Evolutionary conservation across 176 grass and related monocot species (phyloP), one percentile per base, ranked within the genome.

Genomic region (Lolium perenne): DNA sequence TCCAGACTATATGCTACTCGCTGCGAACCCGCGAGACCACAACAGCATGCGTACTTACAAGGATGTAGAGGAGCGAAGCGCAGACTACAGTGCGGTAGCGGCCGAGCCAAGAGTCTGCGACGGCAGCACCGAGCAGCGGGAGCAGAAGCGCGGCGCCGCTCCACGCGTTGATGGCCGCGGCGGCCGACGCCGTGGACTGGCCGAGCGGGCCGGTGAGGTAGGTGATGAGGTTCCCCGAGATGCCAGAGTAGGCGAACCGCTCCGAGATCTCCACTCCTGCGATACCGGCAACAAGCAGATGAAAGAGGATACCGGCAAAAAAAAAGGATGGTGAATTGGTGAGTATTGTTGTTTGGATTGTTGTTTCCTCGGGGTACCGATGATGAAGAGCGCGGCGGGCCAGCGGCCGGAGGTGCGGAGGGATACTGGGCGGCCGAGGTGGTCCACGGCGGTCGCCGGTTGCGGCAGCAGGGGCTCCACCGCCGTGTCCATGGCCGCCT

Each of bases 91-190:
- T 87, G 22, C 89, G 82, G 82, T 94, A 94, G 0, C 92, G 84
- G 20, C 94, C 92, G 29, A 97, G 81, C 83, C 84, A 97, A 2
- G 91, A 92, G 47, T 97, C 94, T 20, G 94, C 92, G 60, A 90
- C 17, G 32, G 79, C 55, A 15, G 92, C 90, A 6, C 88, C 92
- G 41, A 97, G 64, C 62, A 97, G 69, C 47, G 92, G 86, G 49
- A 94, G 83, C 41, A 94, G 73, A 22, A 81, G 83, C 2, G 80
- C 48, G 22, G 3, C 60, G 26, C 90, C 88, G 26, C 38, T 59
- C 94, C 88, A 97, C 11, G 75, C 68, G 82, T 90, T 97, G 58
- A 89, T 46, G 20, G 89, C 80, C 12, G 89, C 87, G 17, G 94
- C 91, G 4, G 94, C 87, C 58, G 84, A 45, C 14, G 89, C 89